Base-by-base conservation (phyloP, 768 basidiomycete species). In the Filobasidium wieringae region DNA sequence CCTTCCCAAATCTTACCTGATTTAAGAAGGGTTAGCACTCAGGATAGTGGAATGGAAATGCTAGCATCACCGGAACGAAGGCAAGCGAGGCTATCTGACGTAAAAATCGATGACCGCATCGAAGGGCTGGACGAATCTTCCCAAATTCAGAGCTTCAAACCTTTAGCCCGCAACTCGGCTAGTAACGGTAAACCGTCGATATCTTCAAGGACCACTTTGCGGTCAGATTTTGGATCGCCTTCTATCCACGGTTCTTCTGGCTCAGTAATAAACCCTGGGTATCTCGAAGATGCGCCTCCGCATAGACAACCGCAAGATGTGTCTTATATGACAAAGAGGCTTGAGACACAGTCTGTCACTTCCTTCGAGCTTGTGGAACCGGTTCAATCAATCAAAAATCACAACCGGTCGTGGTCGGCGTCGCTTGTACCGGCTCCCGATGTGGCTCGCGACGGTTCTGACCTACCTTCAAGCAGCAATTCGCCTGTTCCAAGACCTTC, bases 341-440 rank as follows among this genome's bases (percentile, higher is more conserved):
- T 36, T 27, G 53, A 6, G 14, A 4, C 26, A 27, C n/a, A 17
- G 27, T 17, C 24, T 30, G 39, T 7, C 53, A 54, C 32, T 24
- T 27, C 14, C 27, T 14, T 39, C 36, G 53, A 41, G 39, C 53
- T 3, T 54, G 40, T 30, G 53, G 53, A n/a, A n/a, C n/a, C n/a
- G n/a, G n/a, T n/a, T n/a, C n/a, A n/a, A n/a, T n/a, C n/a, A n/a
- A 27, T 47, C 43, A 47, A 14, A 5, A 47, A 14, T 3, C 56
- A 57, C 19, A 49, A 57, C 40, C 45, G 56, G 24, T 57, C 56
- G 22, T 34, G 34, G 56, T 57, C 56, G 9, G 32, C 56, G 1
- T 51, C 56, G 4, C 32, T 36, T 24, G 39, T 57, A n/a, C 56
- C 49, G 31, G 34, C 49, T 14, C 32, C 32, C 32, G 56, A 33